Conservation (phyloP, 2,329 filamentous ascomycete species). For the Fonsecaea erecta region DNA sequence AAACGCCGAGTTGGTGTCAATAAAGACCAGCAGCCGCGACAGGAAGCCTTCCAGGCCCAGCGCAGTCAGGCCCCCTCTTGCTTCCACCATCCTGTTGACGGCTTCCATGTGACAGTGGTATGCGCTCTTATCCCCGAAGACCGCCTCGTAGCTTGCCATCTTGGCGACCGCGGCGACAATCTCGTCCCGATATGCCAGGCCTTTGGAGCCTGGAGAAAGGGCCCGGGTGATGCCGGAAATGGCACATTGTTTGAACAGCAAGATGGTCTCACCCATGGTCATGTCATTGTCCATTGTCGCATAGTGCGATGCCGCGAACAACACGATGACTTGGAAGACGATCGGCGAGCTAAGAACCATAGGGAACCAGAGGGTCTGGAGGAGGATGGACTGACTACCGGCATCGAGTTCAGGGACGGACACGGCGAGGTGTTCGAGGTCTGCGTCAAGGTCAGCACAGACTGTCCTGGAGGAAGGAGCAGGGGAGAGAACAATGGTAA, state of each 20-base stretch:
- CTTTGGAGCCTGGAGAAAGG: background rate
- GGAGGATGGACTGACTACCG: constrained; percentile 41
- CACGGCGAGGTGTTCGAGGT: constrained; percentile 47
- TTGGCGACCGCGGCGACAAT: constrained; percentile 56
- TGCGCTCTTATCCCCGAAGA: constrained; percentile 50
- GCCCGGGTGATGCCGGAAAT: constrained; percentile 38
- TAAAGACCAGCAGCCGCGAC: constrained; percentile 55
- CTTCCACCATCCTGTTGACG: constrained; percentile 49
- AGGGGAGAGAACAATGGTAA: background rate
- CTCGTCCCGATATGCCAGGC: constrained; percentile 39
- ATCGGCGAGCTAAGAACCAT: constrained; percentile 49
- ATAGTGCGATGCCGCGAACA: constrained; percentile 51
- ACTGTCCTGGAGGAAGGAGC: background rate
- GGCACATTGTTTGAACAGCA: constrained; percentile 52
- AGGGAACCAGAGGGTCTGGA: constrained; percentile 49
- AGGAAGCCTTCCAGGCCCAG: constrained; percentile 55
- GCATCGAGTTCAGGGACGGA: constrained; percentile 51
- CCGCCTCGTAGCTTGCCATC: constrained; percentile 60
- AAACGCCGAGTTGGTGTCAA: constrained; percentile 52
- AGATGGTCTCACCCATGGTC: constrained; percentile 41
- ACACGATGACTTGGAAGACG: constrained; percentile 49
- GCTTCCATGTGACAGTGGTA: constrained; percentile 57
- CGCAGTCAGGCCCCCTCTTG: constrained; percentile 51
- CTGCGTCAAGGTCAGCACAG: constrained; percentile 31
- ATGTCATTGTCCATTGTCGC: constrained; percentile 38